Percentiles rank a stretch among this genome's conserved stretches.
Evolutionary conservation across 768 basidiomycete species (phyloP).

Genomic region (Tulasnella sp.): DNA sequence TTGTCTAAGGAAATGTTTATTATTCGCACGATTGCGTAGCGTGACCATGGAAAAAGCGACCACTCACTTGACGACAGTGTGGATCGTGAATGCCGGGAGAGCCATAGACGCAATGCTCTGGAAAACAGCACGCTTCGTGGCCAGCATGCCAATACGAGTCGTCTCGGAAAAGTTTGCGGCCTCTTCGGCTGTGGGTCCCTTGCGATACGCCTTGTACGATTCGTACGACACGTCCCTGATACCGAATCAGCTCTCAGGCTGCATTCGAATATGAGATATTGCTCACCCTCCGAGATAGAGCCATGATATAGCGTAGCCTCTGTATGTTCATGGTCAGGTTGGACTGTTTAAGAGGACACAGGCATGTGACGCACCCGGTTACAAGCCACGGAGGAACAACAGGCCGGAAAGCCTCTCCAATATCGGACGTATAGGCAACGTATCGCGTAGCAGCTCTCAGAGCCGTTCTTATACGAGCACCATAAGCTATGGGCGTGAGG

Average conservation of each 20-base stretch:
- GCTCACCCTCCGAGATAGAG: constrained; percentile 55
- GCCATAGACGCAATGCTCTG: constrained; percentile 80
- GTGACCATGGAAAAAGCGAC: not conserved
- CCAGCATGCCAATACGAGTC: constrained; percentile 54
- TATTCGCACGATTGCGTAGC: not conserved
- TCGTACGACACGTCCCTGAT: constrained; percentile 63
- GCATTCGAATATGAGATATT: not conserved
- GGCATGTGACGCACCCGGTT: constrained; percentile 29
- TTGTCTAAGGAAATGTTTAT: constrained; percentile 25
- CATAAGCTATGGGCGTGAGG: constrained; percentile 59
- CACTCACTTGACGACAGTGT: constrained; percentile 51
- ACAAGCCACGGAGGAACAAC: constrained; percentile 63
- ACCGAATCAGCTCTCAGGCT: not conserved
- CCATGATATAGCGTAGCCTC: constrained; percentile 67
- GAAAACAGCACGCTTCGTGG: constrained; percentile 65
- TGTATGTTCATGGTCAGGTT: not conserved
- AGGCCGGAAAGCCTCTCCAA: constrained; percentile 75
- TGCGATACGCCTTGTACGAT: constrained; percentile 61
- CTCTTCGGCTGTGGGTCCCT: constrained; percentile 55
- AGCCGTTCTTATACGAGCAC: constrained; percentile 64
- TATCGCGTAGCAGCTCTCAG: constrained; percentile 59
- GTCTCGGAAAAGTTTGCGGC: constrained; percentile 59
- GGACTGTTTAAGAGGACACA: not conserved
- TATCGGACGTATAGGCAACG: constrained; percentile 65
- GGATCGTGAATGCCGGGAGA: constrained; percentile 74